Percentiles rank a stretch among this genome's conserved stretches.
phyloP scores from a whole-genome alignment of 768 basidiomycete genomes.

The Dentipellis sp. region DNA sequence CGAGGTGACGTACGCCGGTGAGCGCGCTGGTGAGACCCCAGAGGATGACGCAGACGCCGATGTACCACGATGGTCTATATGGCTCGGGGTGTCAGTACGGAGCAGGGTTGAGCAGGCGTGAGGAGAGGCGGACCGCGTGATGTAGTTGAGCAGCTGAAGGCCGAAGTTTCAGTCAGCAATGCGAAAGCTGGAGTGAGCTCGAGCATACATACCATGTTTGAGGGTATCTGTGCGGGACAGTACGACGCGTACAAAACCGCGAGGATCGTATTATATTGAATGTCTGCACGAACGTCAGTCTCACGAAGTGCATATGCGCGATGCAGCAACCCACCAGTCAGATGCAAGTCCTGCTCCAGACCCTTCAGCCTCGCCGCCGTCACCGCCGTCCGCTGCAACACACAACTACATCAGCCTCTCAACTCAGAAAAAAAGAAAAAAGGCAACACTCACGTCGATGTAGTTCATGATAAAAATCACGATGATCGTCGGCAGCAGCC shows the following conservation, averaged over 20 bases:
- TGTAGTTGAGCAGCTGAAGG: not conserved
- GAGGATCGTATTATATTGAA: conserved; percentile 43
- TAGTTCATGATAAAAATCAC: conserved; percentile 60
- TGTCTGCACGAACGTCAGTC: conserved; percentile 22
- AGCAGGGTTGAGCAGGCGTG: too few relatives aligned
- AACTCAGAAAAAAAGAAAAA: not conserved
- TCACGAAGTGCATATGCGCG: not conserved
- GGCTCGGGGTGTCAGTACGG: not conserved
- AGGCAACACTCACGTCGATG: conserved; percentile 39
- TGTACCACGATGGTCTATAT: conserved; percentile 49
- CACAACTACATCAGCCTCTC: not conserved
- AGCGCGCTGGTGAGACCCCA: conserved; percentile 59
- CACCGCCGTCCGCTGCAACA: conserved; percentile 27
- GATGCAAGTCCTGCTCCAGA: conserved; percentile 27
- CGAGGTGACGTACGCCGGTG: conserved; percentile 39
- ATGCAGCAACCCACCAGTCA: not conserved
- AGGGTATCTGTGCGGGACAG: conserved; percentile 56
- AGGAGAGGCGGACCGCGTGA: not conserved
- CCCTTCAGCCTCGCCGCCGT: conserved; percentile 31
- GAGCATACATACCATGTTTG: conserved; percentile 46
- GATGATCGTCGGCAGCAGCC: conserved; percentile 48
- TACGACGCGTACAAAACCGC: conserved; percentile 51
- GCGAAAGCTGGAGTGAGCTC: too few relatives aligned
- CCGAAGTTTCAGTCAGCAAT: too few relatives aligned
- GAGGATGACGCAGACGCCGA: conserved; percentile 45